Base-by-base conservation (phyloP, 441 rosid species). In the Populus hybrid region DNA sequence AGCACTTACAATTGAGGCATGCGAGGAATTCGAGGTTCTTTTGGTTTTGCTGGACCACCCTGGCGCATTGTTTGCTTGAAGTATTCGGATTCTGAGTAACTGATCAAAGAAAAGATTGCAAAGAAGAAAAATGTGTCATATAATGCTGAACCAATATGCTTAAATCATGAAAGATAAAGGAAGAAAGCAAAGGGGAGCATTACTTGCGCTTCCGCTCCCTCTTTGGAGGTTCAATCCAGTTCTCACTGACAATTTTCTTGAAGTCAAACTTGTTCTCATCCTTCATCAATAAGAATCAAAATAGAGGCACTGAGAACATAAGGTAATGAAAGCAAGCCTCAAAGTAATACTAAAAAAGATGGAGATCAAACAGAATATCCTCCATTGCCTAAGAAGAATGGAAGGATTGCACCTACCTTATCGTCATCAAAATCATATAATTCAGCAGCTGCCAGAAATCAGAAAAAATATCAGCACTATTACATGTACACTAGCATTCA, bases 131-230 rank as follows among this genome's bases (percentile, higher is more conserved):
- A 16, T n/a, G 57, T 53, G 6, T 3, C 63, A 67, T 16, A 69
- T 7, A 50, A 79, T 40, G 21, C 67, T 79, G 30, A 59, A 84
- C 38, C 65, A 23, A 75, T 1, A 77, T 9, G 53, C 50, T 74
- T 76, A 81, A 73, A 73, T 26, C 4, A 59, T 19, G 50, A 21
- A 63, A 26, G 72, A 28, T 28, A 19, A 28, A 18, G 63, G 24
- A 70, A 67, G 12, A 75, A 71, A 30, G 46, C 35, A 67, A 67
- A 81, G 70, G 79, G 53, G 40, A 70, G 65, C 74, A 80, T 80
- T 94, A 96, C 98, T 94, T 97, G 91, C 99, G 95, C 90, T 97
- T 97, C 73, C 97, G 87, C 92, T 97, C 99, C 84, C 99, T 90
- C 86, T 89, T 97, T 73, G 99, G 98, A 35, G 99, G 99, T 84